Percentiles rank a stretch among this genome's conserved stretches.
Evolutionary conservation across 495 filamentous ascomycete genomes (phyloP).

Genomic region (Cercophora samala): DNA sequence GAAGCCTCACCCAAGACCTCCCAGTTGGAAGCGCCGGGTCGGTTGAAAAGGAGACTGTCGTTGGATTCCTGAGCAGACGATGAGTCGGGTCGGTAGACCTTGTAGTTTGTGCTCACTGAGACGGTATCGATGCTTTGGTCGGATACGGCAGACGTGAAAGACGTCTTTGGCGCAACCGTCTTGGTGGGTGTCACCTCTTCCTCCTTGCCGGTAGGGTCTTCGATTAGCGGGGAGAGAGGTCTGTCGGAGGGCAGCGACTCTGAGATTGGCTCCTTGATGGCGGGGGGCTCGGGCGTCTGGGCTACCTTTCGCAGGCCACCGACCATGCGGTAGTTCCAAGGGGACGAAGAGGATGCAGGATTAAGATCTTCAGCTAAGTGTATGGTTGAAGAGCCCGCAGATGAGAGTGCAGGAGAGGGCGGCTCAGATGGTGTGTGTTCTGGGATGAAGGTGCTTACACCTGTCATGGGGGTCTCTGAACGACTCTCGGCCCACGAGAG

Average conservation of each 20-base stretch:
- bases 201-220: constrained; percentile 27
- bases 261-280: constrained; percentile 38
- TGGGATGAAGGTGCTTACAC: constrained; percentile 38
- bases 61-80: constrained; percentile 30
- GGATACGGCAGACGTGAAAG: constrained; percentile 41
- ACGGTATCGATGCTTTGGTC: constrained; percentile 41
- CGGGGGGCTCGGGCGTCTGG: constrained; percentile 45
- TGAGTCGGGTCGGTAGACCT: constrained; percentile 42
- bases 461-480: constrained; percentile 41
- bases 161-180: constrained; percentile 37
- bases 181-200: constrained; percentile 27
- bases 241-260: constrained; percentile 28
- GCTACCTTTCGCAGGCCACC: constrained; percentile 55
- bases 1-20: constrained; percentile 42
- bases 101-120: constrained; percentile 54
- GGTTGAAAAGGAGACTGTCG: constrained; percentile 37
- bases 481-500: constrained; percentile 46
- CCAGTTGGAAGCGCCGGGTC: constrained; percentile 41
- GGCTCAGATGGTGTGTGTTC: constrained; percentile 40
- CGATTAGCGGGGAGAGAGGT: constrained; percentile 43
- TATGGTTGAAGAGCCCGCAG: constrained; percentile 34
- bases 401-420: constrained; percentile 28
- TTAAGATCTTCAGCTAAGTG: constrained; percentile 43
- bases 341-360: constrained; percentile 41
- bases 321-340: constrained; percentile 53